Base-by-base conservation (phyloP, 208 protist species). In the Lotmaria passim region DNA sequence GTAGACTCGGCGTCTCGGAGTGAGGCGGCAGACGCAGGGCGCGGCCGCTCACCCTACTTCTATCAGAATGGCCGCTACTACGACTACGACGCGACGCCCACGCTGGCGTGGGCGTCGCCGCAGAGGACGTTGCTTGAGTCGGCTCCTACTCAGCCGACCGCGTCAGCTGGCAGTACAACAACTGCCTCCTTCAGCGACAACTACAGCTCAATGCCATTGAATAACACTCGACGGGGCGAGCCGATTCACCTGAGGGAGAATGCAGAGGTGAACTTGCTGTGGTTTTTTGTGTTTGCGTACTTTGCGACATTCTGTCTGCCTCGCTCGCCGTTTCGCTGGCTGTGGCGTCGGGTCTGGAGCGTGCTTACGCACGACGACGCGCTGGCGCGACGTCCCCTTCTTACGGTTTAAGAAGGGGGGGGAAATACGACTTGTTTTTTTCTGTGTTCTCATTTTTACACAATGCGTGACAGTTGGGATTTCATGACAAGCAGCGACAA, bases 301-400 rank as follows among this genome's bases (percentile, higher is more conserved):
- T 47, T 78, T 1, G 46, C 83, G 10, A 80, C 74, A 8, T 64
- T 53, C 50, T 70, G 77, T 12, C 10, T 84, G 55, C 69, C 74
- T 2, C 56, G 65, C 26, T 91, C 81, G 62, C 87, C 83, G 3
- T 75, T 88, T 47, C 72, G 75, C 24, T 77, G 71, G 66, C 51
- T 89, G 65, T 89, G 68, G 72, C 23, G 73, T n/a, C 62, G 65
- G 23, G 76, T 75, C 34, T 89, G 82, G 82, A 41, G 43, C 23
- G 59, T 89, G 5, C 78, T 92, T 52, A 51, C 75, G 19, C 71
- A 89, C 66, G 86, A 89, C 52, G 86, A 92, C 48, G 82, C 82
- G 1, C 71, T 92, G 19, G 78, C 65, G 8, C 81, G 83, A 26
- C 83, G 81, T 30, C 83, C 83, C 7, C 21, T 86, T 15, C 78